Evolutionary conservation across 257 asterid species (phyloP).

Genomic region (Forsythia suspensa): DNA sequence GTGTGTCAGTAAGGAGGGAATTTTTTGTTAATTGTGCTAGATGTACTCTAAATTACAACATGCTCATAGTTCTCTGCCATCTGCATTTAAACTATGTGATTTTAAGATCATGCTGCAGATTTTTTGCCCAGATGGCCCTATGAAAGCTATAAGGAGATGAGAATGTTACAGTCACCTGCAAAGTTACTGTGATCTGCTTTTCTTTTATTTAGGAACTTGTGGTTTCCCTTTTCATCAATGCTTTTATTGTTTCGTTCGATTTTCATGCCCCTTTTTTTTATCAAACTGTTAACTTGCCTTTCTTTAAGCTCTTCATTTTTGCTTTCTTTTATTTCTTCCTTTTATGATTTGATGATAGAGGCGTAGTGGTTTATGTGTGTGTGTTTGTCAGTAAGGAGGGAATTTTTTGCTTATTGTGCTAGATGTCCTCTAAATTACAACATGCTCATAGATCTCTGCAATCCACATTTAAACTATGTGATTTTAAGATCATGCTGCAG

Average conservation of each 20-base stretch:
- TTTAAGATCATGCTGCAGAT: background rate
- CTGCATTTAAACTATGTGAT: background rate
- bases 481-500: background rate
- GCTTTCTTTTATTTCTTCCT: background rate
- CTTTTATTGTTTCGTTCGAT: background rate
- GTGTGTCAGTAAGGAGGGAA: background rate
- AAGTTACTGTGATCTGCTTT: background rate
- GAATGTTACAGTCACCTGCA: background rate
- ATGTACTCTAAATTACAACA: background rate
- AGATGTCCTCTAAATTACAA: background rate
- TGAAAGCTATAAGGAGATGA: background rate
- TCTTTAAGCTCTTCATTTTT: background rate
- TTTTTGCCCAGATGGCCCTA: background rate
- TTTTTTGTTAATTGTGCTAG: background rate
- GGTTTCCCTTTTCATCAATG: too few species aligned
- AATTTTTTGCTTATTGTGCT: background rate
- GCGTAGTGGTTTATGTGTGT: background rate
- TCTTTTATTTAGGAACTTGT: background rate
- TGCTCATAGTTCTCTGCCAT: background rate
- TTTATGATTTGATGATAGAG: background rate
- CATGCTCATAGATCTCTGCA: background rate
- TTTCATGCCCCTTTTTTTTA: background rate
- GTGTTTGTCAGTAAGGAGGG: background rate
- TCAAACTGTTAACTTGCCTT: background rate
- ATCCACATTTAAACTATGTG: background rate